Evolutionary conservation across 768 basidiomycete genomes (phyloP).

Genomic region (Mycena capillaripes): DNA sequence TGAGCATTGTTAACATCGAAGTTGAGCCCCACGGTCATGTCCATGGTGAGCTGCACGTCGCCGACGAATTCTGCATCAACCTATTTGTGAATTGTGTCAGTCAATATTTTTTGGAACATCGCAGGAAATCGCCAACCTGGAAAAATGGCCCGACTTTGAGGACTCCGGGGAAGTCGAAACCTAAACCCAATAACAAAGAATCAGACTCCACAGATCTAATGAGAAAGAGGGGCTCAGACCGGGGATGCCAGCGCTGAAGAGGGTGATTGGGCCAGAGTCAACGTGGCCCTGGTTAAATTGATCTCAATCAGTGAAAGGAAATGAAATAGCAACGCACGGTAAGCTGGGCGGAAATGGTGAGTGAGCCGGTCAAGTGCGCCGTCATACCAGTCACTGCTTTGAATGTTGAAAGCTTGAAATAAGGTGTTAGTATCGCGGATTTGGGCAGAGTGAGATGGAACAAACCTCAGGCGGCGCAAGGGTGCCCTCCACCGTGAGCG

Average conservation of each 20-base stretch:
- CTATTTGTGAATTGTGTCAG: too few relatives aligned
- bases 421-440: not conserved
- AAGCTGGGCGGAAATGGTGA: constrained; percentile 54
- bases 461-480: not conserved
- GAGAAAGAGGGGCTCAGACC: constrained; percentile 38
- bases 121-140: constrained; percentile 8
- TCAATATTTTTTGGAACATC: too few relatives aligned
- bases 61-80: constrained; percentile 15
- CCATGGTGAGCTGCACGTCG: constrained; percentile 18
- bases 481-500: constrained; percentile 34
- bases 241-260: constrained; percentile 60
- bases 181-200: not conserved
- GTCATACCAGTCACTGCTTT: constrained; percentile 46
- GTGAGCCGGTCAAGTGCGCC: constrained; percentile 53
- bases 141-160: constrained; percentile 51
- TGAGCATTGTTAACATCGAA: constrained; percentile 23
- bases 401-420: not conserved
- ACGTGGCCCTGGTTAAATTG: constrained; percentile 55
- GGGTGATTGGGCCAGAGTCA: constrained; percentile 57
- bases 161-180: constrained; percentile 65
- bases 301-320: too few relatives aligned
- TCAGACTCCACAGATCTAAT: too few relatives aligned
- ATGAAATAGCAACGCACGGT: constrained; percentile 41
- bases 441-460: not conserved
- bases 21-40: constrained; percentile 17